Base-by-base conservation (phyloP, 306 rosid genomes). In the Gastrolobium villosum region DNA sequence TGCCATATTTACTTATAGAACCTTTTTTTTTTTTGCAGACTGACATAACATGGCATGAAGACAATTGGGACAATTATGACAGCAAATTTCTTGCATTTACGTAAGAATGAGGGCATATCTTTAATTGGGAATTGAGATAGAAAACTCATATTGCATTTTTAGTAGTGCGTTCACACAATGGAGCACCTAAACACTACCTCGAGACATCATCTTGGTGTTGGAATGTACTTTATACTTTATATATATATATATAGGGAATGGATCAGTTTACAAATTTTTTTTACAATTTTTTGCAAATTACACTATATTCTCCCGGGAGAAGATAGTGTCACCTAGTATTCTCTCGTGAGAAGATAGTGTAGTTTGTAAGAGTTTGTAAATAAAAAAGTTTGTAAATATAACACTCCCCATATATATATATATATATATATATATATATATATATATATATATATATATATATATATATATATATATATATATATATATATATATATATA, bases 41-140 rank as follows among this genome's bases (percentile, higher is more conserved):
- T 63, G 96, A 95, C 49, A 86, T 95, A 69, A 95, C 97, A 28
- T 95, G 99, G 99, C 99, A 93, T 57, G 99, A 95, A 83, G 87
- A 90, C 89, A 89, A 89, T 73, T 95, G 99, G 98, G 85, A 64
- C 78, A 87, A 91, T 63, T 57, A 48, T 41, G 90, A 91, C 20
- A 93, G 99, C 93, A 95, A 77, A 83, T 95, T 95, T 82, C 93
- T 93, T 31, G 99, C 99, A 73, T 95, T 93, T 78, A 91, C 99
- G 98, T 95, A 86, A 91, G 98, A 50, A 70, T 55, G 69, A 66
- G 45, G 43, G 11, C 52, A 43, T 40, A 44, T 68, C 26, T 63
- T 65, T 52, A 10, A 5, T 57, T 65, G 60, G 26, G 57, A 78
- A 70, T 36, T 61, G 66, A 73, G 30, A 63, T 64, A 70, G 75